Evolutionary conservation across 176 grass and related monocot species (phyloP), one percentile per base, ranked within the genome.

Genomic region (Oryza glaberrima): DNA sequence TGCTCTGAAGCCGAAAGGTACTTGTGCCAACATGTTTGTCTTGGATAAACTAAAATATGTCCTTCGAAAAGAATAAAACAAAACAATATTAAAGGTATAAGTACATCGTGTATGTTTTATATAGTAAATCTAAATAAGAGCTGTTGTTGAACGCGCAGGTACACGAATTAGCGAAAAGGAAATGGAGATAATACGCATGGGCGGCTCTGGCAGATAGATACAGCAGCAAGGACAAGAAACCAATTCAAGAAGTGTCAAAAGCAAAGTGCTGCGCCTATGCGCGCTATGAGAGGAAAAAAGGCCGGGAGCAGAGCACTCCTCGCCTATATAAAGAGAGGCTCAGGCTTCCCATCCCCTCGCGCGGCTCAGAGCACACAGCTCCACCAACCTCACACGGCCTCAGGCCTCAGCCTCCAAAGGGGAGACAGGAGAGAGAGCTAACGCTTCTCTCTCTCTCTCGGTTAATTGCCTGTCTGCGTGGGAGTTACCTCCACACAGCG

Each of bases 361-460:
- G 70, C 84, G 60, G 60, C 22, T 67, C 79, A 23, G 58, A 22
- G 58, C 58, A 75, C 20, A 75, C 20, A 44, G 28, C 61, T 79
- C 83, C 67, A 51, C 72, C 77, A 51, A 81, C 82, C 82, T 36
- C 66, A 4, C 73, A n/a, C 58, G n/a, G 7, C n/a, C 51, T 49
- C 47, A 49, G n/a, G 7, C n/a, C 51, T 49, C 47, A 49, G 56
- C 84, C 22, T 79, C 88, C 84, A 38, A 26, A 61, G 11, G 19
- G 88, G 84, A 79, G 88, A 90, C 83, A 84, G 56, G 20, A 38
- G 3, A 9, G 7, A 12, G 73, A 28, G 13, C 36, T 17, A 63
- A 63, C 51, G 2, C 12, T 35, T 23, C 17, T n/a, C 58, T 68
- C 56, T 38, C 34, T 28, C 34, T 17, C 65, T 2, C 22, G 23